Evolutionary conservation across 179 eudicot genomes (phyloP), one percentile per base, ranked within the genome.

Genomic region (Pouteria campechiana): DNA sequence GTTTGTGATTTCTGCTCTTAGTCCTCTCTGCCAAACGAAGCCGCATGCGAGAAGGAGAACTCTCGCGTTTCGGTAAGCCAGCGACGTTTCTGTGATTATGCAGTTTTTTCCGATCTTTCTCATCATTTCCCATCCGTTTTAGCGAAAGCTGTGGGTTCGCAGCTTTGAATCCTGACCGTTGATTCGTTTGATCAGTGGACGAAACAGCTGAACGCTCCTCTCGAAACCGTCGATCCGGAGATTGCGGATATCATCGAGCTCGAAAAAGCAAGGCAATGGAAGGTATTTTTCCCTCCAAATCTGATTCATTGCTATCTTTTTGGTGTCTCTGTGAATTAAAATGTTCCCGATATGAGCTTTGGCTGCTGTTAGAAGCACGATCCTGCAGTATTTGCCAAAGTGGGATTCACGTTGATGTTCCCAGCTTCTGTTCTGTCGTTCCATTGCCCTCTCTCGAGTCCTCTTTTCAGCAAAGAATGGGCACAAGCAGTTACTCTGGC

Each of bases 211-310:
- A 83, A 90, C 67, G 87, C 92, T 45, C 75, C 96, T 4, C 61
- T 90, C 12, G 84, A 82, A 46, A 82, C 22, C 4, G 70, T 79
- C 47, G 94, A 90, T 71, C 98, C 95, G 38, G 96, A 82, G 55
- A 69, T 89, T 32, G 95, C 93, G 25, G 75, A 84, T 50, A 89
- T 89, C 46, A 89, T 89, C 50, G 97, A 84, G 68, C 97, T 30
- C 36, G 97, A 89, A 38, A 89, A 89, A 59, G 64, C 97, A 21
- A 63, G 97, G 45, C 97, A 89, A 60, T 89, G 95, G 97, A 89
- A 89, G 85, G 97, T 89, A 28, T 24, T 22, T 0, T 40, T 28
- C 17, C 19, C 20, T 2, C 7, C 43, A 33, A 2, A 7, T 19
- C 23, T 5, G 18, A 2, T 34, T 15, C 24, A 6, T 32, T 9